A percentile compares a stretch with the other conserved stretches of the same genome.
Evolutionary conservation across 495 filamentous ascomycete genomes (phyloP).

Genomic region (Podospora fimiseda): DNA sequence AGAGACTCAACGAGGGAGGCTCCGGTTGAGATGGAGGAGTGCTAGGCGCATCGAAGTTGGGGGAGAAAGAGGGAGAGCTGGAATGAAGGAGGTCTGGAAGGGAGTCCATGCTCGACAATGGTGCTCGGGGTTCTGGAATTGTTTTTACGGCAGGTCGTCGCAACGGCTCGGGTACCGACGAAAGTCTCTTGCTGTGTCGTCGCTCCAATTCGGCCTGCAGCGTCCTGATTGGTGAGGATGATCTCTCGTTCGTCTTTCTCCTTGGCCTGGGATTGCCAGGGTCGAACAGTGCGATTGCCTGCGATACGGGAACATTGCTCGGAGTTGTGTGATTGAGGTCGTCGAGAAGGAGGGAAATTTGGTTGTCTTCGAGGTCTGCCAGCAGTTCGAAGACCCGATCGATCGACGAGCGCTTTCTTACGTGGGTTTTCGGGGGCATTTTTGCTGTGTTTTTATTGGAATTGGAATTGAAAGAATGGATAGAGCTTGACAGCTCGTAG

Average conservation of each 20-base stretch:
- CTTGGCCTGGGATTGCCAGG: constrained; percentile 15
- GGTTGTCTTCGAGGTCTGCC: constrained; percentile 29
- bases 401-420: constrained; percentile 30
- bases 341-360: constrained; percentile 30
- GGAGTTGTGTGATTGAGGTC: constrained; percentile 34
- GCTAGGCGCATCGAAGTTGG: background rate
- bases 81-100: background rate
- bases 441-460: constrained; percentile 6
- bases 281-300: constrained; percentile 32
- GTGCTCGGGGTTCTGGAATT: background rate
- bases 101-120: background rate
- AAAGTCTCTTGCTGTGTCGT: constrained; percentile 31
- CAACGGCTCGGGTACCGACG: constrained; percentile 17
- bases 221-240: constrained; percentile 27
- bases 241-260: constrained; percentile 17
- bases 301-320: constrained; percentile 33
- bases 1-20: background rate
- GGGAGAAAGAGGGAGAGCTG: background rate
- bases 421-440: constrained; percentile 30
- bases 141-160: background rate
- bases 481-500: background rate
- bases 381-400: constrained; percentile 37
- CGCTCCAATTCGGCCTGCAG: constrained; percentile 29
- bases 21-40: constrained; percentile 7
- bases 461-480: background rate